Percentiles rank a stretch among this genome's conserved stretches.
Evolutionary conservation across 2,329 filamentous ascomycete genomes (phyloP).

Genomic region (Emmonsiellopsis sp.): DNA sequence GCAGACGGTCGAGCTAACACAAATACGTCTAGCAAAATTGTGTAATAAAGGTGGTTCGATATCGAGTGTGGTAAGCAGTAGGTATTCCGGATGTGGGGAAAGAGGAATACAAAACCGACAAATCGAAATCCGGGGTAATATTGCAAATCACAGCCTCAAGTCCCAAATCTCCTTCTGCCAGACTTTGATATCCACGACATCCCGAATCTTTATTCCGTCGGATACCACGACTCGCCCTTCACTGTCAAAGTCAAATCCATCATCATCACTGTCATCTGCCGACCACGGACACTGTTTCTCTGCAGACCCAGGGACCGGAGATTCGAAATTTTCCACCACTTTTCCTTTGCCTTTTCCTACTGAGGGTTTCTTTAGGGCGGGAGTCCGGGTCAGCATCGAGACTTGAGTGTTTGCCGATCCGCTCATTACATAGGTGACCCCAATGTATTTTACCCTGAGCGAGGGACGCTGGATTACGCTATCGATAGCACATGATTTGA

Average conservation of each 20-base stretch:
- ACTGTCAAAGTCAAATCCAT: constrained; percentile 3
- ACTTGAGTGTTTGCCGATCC: not conserved
- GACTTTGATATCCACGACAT: constrained; percentile 16
- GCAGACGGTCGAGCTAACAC: too few species aligned
- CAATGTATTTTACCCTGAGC: constrained; percentile 16
- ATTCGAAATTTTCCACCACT: not conserved
- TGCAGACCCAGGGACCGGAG: not conserved
- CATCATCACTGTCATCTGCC: not conserved
- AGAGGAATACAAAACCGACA: too few species aligned
- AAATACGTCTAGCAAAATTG: too few species aligned
- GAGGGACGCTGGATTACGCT: constrained; percentile 12
- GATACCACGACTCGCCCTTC: not conserved
- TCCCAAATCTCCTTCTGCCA: constrained; percentile 18
- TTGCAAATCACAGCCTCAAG: constrained; percentile 12
- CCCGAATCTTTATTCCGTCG: constrained; percentile 9
- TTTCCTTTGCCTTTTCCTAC: not conserved
- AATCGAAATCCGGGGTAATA: too few species aligned
- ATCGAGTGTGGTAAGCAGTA: too few species aligned
- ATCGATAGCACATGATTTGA: constrained; percentile 14
- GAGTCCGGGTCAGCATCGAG: too few species aligned
- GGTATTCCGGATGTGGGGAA: too few species aligned
- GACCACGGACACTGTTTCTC: not conserved
- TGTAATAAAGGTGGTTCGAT: too few species aligned
- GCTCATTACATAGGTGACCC: constrained; percentile 12
- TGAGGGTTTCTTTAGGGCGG: too few species aligned